These are phyloP conservation scores for Aspergillus persii DNA, from an alignment of 2,329 filamentous ascomycete species.

Conservation along the genomic window DNA sequence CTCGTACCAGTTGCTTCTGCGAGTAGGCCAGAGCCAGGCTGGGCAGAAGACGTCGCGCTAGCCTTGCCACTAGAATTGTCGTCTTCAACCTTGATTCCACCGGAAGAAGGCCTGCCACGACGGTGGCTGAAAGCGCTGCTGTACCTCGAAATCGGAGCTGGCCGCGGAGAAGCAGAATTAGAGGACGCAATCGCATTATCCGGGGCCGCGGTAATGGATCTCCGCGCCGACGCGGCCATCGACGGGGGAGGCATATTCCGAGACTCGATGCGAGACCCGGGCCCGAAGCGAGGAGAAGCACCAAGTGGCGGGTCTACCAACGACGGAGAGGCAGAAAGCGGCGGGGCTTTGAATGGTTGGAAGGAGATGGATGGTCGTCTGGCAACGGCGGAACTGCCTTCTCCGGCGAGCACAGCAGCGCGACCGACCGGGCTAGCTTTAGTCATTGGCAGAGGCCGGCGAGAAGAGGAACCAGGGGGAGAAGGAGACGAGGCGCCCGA, in stretches of 20 bases:
- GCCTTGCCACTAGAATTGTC: slow-evolving; percentile 59
- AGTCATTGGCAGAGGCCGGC: slow-evolving; percentile 45
- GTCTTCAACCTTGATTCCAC: slow-evolving; percentile 62
- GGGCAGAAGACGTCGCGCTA: slow-evolving; percentile 52
- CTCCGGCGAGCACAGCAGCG: slow-evolving; percentile 40
- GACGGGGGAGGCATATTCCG: slow-evolving; percentile 39
- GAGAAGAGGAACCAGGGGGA: slow-evolving; percentile 50
- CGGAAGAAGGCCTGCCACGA: slow-evolving; percentile 72
- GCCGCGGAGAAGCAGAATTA: slow-evolving; percentile 73
- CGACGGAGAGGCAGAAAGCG: slow-evolving; percentile 84
- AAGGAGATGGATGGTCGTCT: slow-evolving; percentile 84
- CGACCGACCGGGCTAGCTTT: slow-evolving; percentile 33
- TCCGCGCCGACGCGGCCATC: slow-evolving; percentile 37
- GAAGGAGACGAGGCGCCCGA: slow-evolving; percentile 49
- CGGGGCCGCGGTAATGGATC: slow-evolving; percentile 53
- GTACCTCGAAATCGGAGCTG: slow-evolving; percentile 74
- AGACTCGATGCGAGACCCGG: slow-evolving; percentile 41
- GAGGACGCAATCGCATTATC: slow-evolving; percentile 65
- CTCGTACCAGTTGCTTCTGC: slow-evolving; percentile 65
- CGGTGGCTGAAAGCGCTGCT: slow-evolving; percentile 94
- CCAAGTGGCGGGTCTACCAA: slow-evolving; percentile 48
- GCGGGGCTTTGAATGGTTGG: slow-evolving; percentile 93
- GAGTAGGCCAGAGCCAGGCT: slow-evolving; percentile 76
- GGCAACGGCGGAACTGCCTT: slow-evolving; percentile 52
- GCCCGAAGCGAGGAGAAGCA: slow-evolving; percentile 53